Evolutionary conservation across 1,139 yeast species (phyloP), one percentile per base, ranked within the genome.

Genomic region (Pichia sp.): DNA sequence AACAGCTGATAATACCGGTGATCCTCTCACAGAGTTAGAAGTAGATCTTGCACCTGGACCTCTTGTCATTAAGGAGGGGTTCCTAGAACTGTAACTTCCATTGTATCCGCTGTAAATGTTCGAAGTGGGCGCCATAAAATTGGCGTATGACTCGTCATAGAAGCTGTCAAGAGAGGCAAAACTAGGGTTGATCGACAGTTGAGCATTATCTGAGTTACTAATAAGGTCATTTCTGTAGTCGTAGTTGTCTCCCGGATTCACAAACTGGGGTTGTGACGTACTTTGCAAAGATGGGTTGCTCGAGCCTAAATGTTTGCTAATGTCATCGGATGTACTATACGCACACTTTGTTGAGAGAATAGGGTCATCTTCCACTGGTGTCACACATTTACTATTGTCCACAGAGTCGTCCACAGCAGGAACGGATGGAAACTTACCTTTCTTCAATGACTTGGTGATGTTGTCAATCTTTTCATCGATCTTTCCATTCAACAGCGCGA

Each of bases 81-180:
- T 37, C 18, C 44, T 27, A 17, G 14, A 22, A 14, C 39, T 13
- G 14, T 17, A 35, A 16, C 28, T 29, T 13, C 32, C 35, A 6
- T 21, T 10, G 5, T 20, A 20, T 22, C 27, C 30, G 14, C 28
- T 20, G 9, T 24, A 12, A 11, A 32, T 16, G 5, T 15, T 27
- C 15, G 14, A 21, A 8, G 33, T 16, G 3, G 34, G 30, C 10
- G 29, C 35, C 19, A 43, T 25, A 22, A 42, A 41, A 16, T 41
- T 39, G 5, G 46, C 33, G 22, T 43, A 40, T 9, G 42, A 40
- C 35, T 78, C 85, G 48, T 79, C 81, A 52, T 78, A 78, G 38
- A 74, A 68, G 51, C 87, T 78, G 52, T 81, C 87, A 52, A 82
- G 62, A 0, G 88, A 80, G 1, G 88, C 91, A 64, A 79, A 80